A percentile compares a stretch with the other conserved stretches of the same genome.
phyloP scores from a whole-genome alignment of 305 asterid genomes.

The Andrographis paniculata region DNA sequence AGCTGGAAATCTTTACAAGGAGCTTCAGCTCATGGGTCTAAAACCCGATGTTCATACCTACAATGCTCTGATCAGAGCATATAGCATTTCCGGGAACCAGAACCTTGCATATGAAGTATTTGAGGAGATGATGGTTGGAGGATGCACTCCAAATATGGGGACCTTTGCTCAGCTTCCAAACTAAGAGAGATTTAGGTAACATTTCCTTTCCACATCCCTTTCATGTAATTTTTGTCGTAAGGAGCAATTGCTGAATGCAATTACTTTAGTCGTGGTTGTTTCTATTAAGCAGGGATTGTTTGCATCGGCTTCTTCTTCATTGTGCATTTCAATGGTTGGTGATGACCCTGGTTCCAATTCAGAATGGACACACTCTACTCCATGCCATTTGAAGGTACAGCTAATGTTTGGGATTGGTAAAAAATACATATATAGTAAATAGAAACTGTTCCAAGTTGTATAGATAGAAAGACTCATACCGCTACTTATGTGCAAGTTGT shows the following conservation, averaged over 20 bases:
- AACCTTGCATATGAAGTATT: constrained; percentile 72
- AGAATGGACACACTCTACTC: neutral
- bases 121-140: constrained; percentile 85
- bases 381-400: no score
- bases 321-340: neutral
- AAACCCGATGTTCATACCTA: constrained; percentile 82
- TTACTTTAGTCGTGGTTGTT: neutral
- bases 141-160: constrained; percentile 70
- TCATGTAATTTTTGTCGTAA: neutral
- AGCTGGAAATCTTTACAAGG: constrained; percentile 63
- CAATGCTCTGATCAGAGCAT: constrained; percentile 80
- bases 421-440: no score
- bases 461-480: no score
- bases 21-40: constrained; percentile 46
- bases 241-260: neutral
- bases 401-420: no score
- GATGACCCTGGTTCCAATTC: neutral
- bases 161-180: constrained; percentile 93
- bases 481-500: no score
- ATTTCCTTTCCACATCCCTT: constrained; percentile 5
- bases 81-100: constrained; percentile 60
- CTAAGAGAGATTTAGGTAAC: constrained; percentile 28
- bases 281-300: neutral
- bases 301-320: neutral
- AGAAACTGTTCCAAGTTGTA: no score